Base-by-base conservation (phyloP, 2,329 filamentous ascomycete genomes). In the Fusarium cicatricum region DNA sequence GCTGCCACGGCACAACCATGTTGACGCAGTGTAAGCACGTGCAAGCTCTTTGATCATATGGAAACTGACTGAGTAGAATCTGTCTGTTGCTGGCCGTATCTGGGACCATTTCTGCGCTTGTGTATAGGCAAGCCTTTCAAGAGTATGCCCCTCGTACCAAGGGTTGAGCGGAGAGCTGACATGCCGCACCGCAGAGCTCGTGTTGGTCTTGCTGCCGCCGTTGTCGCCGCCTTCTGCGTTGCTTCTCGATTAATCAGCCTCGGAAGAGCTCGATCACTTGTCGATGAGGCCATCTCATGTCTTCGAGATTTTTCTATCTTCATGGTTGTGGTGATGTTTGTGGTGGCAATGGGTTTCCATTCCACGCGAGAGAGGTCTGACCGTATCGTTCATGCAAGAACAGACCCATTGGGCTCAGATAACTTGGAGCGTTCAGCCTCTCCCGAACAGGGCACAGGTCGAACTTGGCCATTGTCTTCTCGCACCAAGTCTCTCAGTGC, bases 11-110 rank as follows among this genome's bases (percentile, higher is more conserved):
- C 39, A 59, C 40, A 46, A 36, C 42, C 38, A 45, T 21, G 33
- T 58, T 12, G 48, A 57, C 34, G 51, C 43, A 26, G 54, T 58
- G 65, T 68, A 60, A 65, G 65, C 43, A 17, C 17, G 32, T 7
- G 21, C 16, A 32, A 38, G 39, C 11, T 11, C 14, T 6, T 8
- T 11, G 11, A 34, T 15, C 17, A 29, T 8, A 17, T 36, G 15
- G 29, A 16, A 47, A 31, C 62, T 67, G 52, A 67, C 17, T 15
- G n/a, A 28, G 14, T 19, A 67, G 65, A 11, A 48, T 53, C 21
- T 11, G 54, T 10, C 50, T 40, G 19, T 40, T 66, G 19, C 14
- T 66, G 38, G n/a, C 31, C 10, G 39, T 66, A 16, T 60, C 52
- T 21, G 60, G 57, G 14, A 37, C 46, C 26, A 43, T 60, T 28